Base-by-base conservation (phyloP, 2,329 filamentous ascomycete species). In the Fusarium dimerum region DNA sequence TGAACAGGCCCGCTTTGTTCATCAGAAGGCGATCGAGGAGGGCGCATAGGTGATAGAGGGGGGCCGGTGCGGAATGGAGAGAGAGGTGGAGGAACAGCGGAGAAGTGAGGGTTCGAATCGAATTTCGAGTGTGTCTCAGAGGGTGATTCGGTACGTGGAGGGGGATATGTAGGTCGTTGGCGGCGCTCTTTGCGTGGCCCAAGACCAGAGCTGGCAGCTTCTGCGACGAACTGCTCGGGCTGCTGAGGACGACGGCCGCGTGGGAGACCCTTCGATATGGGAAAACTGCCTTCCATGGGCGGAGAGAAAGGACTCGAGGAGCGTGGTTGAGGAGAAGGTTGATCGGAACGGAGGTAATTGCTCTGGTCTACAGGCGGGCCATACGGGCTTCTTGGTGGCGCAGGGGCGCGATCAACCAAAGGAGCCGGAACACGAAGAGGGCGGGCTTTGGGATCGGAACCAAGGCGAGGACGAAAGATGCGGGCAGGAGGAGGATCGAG, bases 11-110 rank as follows among this genome's bases (percentile, higher is more conserved):
- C 57, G 17, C 48, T 13, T 0, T 47, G 50, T 1, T 48, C 42
- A n/a, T 45, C 51, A 1, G 50, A 57, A 30, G 45, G 59, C 43
- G 52, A 47, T 8, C 43, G 52, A 15, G 41, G 65, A 16, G 59
- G 40, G 12, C 48, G 54, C 7, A 50, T 50, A 12, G 46, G n/a
- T 9, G 36, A 39, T 55, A 8, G 48, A 43, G 16, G 55, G 34
- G 47, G 54, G 10, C 64, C 53, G 9, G 46, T 17, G 34, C 49
- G 52, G 39, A 66, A 57, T 4, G 69, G 68, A 1, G 66, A 66
- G 7, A 73, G 67, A 15, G 72, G 72, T 13, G 70, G 61, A 0
- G 70, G 68, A 29, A 74, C 63, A 15, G 72, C 71, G 1, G 72
- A 72, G 32, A 61, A 61, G 44, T 71, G 68, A 1, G 64, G 62